Conservation (phyloP, 1,284 basidiomycete genomes). For the Cronartium quercuum region DNA sequence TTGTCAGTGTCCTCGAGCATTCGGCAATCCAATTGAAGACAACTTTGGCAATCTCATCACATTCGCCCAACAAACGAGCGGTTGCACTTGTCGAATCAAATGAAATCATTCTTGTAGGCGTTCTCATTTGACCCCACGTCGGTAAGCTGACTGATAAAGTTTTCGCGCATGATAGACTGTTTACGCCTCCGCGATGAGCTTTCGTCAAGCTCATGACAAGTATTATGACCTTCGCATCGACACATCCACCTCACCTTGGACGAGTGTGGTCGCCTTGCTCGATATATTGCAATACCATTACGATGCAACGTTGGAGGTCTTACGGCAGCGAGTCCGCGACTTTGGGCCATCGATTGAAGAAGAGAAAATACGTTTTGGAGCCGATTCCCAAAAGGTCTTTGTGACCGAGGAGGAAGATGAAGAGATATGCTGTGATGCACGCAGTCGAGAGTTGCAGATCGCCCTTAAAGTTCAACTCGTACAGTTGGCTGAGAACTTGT, state of each 20-base stretch:
- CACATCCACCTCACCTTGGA: constrained; percentile 68
- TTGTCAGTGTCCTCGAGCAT: constrained; percentile 8
- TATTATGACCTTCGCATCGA: constrained; percentile 67
- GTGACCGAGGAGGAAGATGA: constrained; percentile 42
- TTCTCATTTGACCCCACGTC: background rate
- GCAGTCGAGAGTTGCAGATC: constrained; percentile 45
- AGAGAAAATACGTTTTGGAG: constrained; percentile 40
- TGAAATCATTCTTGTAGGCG: constrained; percentile 42
- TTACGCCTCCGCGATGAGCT: constrained; percentile 64
- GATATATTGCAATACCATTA: constrained; percentile 69
- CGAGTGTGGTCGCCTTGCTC: constrained; percentile 63
- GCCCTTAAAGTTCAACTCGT: constrained; percentile 51
- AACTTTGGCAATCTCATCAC: constrained; percentile 27
- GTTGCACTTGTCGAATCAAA: constrained; percentile 43
- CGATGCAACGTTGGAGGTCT: constrained; percentile 58
- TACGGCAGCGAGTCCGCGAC: constrained; percentile 53
- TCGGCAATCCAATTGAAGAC: constrained; percentile 34
- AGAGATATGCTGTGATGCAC: constrained; percentile 45
- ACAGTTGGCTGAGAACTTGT: constrained; percentile 49
- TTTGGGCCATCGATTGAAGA: constrained; percentile 53
- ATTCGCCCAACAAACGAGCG: constrained; percentile 22
- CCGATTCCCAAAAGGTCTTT: constrained; percentile 23
- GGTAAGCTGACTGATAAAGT: background rate
- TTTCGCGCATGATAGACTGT: constrained; percentile 56
- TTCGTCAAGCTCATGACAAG: constrained; percentile 63